phyloP scores from a whole-genome alignment of 345 rosid species.

The Populus deltoides region DNA sequence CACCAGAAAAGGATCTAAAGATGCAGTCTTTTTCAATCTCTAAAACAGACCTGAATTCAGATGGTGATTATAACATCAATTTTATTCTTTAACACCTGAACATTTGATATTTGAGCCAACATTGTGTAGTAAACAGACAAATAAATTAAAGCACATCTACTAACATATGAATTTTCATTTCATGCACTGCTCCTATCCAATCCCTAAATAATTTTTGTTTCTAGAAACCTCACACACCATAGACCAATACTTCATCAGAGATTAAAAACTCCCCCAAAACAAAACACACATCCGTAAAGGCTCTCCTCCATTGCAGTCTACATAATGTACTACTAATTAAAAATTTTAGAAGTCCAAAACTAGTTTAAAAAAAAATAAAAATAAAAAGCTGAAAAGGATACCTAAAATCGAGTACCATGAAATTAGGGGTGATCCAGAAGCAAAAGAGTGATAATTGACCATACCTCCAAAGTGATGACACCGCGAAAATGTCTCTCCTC shows the following conservation, averaged over 20 bases:
- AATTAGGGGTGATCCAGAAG: background rate
- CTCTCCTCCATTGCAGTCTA: background rate
- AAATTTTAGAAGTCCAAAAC: background rate
- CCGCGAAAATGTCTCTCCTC: slow-evolving; percentile 95
- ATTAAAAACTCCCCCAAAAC: background rate
- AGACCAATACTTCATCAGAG: background rate
- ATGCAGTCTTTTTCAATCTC: background rate
- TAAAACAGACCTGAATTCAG: background rate
- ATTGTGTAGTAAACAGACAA: background rate
- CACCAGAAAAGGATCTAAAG: background rate
- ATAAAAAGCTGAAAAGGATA: background rate
- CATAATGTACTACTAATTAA: background rate
- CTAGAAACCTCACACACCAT: background rate
- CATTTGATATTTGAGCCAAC: background rate
- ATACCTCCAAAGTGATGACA: slow-evolving; percentile 89
- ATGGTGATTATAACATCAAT: background rate
- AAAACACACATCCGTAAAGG: background rate
- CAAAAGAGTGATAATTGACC: background rate
- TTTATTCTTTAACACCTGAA: background rate
- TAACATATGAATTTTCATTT: background rate
- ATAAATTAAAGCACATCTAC: background rate
- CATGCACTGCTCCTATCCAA: background rate
- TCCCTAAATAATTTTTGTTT: background rate
- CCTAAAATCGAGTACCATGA: background rate
- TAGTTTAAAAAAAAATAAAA: background rate